Conservation (phyloP, 306 rosid species). For the Cicer cuneatum region DNA sequence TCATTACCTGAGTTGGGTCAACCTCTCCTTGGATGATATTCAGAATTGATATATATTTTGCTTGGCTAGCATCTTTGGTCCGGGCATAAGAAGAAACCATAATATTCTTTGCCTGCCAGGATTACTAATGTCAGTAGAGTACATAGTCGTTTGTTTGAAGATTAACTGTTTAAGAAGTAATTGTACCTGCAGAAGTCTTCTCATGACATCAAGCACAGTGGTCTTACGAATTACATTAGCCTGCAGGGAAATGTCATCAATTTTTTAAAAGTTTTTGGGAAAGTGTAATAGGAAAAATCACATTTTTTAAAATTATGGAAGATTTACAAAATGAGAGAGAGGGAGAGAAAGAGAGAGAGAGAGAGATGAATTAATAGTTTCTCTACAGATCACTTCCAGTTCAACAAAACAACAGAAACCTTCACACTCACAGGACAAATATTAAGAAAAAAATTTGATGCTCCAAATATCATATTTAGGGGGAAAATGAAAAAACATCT, state of each 20-base stretch:
- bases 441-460: slow-evolving; percentile 6
- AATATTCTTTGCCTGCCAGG: slow-evolving; percentile 88
- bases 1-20: slow-evolving; percentile 93
- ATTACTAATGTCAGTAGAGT: slow-evolving; percentile 42
- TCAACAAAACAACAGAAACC: slow-evolving; percentile 36
- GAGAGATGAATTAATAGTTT: neutral
- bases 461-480: slow-evolving; percentile 6
- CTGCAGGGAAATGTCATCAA: slow-evolving; percentile 57
- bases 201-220: slow-evolving; percentile 98
- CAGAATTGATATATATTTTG: slow-evolving; percentile 95
- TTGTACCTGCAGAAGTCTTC: slow-evolving; percentile 94
- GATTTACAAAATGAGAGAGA: neutral
- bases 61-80: slow-evolving; percentile 99
- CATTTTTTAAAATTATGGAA: slow-evolving; percentile 9
- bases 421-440: slow-evolving; percentile 15
- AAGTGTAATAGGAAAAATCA: slow-evolving; percentile 28
- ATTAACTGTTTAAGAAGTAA: slow-evolving; percentile 30
- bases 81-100: slow-evolving; percentile 99
- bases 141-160: slow-evolving; percentile 5
- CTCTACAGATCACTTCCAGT: slow-evolving; percentile 21
- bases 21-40: slow-evolving; percentile 99
- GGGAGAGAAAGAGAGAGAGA: neutral
- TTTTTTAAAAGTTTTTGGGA: slow-evolving; percentile 25
- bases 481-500: slow-evolving; percentile 17
- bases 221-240: slow-evolving; percentile 97